Base-by-base conservation (phyloP, 1,284 basidiomycete genomes). In the Fomitopsis palustris region DNA sequence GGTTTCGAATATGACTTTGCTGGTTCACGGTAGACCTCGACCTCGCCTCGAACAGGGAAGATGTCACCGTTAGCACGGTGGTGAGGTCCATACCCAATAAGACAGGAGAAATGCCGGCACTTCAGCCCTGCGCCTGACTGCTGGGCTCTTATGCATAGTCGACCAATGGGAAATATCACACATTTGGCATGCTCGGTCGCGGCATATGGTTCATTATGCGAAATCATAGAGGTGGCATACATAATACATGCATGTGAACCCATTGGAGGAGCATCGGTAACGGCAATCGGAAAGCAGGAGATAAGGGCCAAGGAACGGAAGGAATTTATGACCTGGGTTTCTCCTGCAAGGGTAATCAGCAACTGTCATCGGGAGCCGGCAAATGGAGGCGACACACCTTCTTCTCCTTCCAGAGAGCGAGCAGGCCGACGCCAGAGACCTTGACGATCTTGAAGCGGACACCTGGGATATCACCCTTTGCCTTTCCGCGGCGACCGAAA, bases 381-480 rank as follows among this genome's bases (percentile, higher is more conserved):
- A 12, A n/a, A 19, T 23, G 8, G 17, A 14, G 21, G 19, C n/a
- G 9, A 75, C 79, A 67, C 62, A 91, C 92, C 90, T 98, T 98
- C 86, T 98, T 98, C 86, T 98, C 95, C 78, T 96, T 96, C 95
- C 95, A 98, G 71, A 96, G 83, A 68, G 95, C 95, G 66, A 97
- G 87, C 64, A 99, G 87, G 84, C 96, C 96, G 69, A 99, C 97
- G 78, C 97, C 97, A 58, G 97, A 97, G 55, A 98, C 96, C 84
- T 99, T 99, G 73, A 99, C 97, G 70, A 98, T 90, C 84, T 99
- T 99, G 93, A 98, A 99, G 69, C 97, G 94, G 67, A 99, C 94
- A 84, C 91, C 90, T 29, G 91, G 92, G 78, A 93, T 93, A 90
- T 96, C 94, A 89, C 95, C 95, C 85, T 96, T 96, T 65, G 95